Evolutionary conservation across 2,329 filamentous ascomycete species (phyloP).

Genomic region (Ophiostoma novo-ulmi): DNA sequence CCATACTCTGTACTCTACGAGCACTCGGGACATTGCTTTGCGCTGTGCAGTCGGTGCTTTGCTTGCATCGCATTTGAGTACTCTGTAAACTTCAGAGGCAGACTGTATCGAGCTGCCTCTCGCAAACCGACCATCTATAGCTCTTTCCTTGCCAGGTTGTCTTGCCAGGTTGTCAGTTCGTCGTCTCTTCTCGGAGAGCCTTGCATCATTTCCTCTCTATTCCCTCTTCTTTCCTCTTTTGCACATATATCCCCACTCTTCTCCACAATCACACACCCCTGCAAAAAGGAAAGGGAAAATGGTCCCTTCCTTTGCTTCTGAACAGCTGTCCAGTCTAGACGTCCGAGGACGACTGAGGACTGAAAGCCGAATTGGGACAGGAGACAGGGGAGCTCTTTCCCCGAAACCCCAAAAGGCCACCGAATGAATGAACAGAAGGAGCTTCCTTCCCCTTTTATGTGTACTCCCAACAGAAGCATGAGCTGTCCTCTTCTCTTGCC

Average conservation of each 20-base stretch:
- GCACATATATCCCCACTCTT: not conserved
- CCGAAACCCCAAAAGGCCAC: slow-evolving; percentile 8
- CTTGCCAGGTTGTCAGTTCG: too few species aligned
- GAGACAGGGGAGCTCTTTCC: slow-evolving; percentile 11
- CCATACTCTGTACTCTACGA: not conserved
- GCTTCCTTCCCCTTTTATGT: not conserved
- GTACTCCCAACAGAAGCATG: not conserved
- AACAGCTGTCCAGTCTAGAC: slow-evolving; percentile 13
- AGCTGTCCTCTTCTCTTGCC: slow-evolving; percentile 8
- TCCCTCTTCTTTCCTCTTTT: slow-evolving; percentile 5
- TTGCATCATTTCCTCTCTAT: not conserved
- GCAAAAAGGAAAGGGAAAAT: not conserved
- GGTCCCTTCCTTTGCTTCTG: not conserved
- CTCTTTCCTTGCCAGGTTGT: not conserved
- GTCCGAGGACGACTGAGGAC: not conserved
- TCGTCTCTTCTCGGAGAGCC: not conserved
- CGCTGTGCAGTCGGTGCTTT: too few species aligned
- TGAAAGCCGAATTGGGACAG: not conserved
- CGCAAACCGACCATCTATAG: not conserved
- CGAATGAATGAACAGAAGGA: not conserved
- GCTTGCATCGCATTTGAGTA: too few species aligned
- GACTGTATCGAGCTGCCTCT: too few species aligned
- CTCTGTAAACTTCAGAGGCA: too few species aligned
- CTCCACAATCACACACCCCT: not conserved
- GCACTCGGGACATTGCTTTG: not conserved